Conservation (phyloP, 345 rosid species). For the Gossypium thurberi region DNA sequence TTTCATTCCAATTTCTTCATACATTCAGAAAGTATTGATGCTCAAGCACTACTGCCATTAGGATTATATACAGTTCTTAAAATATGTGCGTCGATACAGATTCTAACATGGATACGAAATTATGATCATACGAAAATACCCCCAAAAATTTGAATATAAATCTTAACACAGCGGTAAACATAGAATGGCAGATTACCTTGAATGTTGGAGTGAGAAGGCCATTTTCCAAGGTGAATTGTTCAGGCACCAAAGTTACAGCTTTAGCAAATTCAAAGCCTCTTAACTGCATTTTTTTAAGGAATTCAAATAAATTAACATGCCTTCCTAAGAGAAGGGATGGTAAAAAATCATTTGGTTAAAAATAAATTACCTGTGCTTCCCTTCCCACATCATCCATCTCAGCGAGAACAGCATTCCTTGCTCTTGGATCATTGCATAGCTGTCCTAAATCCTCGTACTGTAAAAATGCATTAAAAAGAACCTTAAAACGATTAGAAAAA, state of each 20-base stretch:
- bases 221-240: slow-evolving; percentile 70
- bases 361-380: slow-evolving; percentile 54
- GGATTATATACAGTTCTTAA: not conserved
- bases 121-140: not conserved
- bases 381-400: slow-evolving; percentile 67
- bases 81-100: not conserved
- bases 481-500: not conserved
- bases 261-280: slow-evolving; percentile 72
- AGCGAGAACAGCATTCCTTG: slow-evolving; percentile 53
- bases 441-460: slow-evolving; percentile 60
- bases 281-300: slow-evolving; percentile 30
- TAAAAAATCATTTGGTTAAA: not conserved
- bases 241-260: slow-evolving; percentile 75
- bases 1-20: not conserved
- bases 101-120: not conserved
- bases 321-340: not conserved
- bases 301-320: not conserved
- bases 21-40: not conserved
- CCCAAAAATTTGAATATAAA: too few relatives aligned
- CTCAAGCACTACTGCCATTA: not conserved
- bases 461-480: slow-evolving; percentile 12
- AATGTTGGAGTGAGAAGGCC: slow-evolving; percentile 85
- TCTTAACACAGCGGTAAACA: not conserved
- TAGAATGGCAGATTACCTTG: slow-evolving; percentile 40
- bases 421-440: slow-evolving; percentile 60